phyloP scores from a whole-genome alignment of 192 early-diverging fungal species.

The Podila verticillata region DNA sequence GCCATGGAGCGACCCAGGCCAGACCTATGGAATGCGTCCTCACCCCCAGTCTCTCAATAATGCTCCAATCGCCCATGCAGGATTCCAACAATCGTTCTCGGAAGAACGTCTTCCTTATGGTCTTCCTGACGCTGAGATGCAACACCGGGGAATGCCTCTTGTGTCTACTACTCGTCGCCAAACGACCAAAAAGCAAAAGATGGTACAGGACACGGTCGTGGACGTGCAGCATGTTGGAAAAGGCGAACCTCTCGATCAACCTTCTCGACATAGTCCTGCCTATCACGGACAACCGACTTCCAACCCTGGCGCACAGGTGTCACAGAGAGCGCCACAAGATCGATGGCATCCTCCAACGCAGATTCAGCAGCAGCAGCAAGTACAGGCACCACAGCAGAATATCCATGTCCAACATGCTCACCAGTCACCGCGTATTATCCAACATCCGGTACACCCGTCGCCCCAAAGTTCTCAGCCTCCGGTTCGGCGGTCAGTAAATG shows the following conservation, averaged over 20 bases:
- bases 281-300: constrained; percentile 2
- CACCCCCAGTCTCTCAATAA: background rate
- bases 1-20: background rate
- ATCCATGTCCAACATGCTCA: background rate
- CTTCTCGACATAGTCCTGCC: background rate
- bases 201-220: background rate
- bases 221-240: background rate
- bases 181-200: constrained; percentile 3
- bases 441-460: background rate
- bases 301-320: background rate
- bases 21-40: background rate
- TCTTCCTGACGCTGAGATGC: background rate
- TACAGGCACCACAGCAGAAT: background rate
- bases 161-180: background rate
- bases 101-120: background rate
- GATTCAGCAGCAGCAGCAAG: constrained; percentile 3
- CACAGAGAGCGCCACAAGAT: constrained; percentile 1
- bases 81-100: background rate
- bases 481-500: background rate
- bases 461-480: background rate
- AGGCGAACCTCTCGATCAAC: background rate
- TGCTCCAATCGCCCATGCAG: background rate
- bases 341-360: constrained; percentile 13
- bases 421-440: background rate
- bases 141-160: background rate